A percentile compares a stretch with the other conserved stretches of the same genome.
Conservation (phyloP, 495 filamentous ascomycete species). For the Hypomontagnella monticulosa region DNA sequence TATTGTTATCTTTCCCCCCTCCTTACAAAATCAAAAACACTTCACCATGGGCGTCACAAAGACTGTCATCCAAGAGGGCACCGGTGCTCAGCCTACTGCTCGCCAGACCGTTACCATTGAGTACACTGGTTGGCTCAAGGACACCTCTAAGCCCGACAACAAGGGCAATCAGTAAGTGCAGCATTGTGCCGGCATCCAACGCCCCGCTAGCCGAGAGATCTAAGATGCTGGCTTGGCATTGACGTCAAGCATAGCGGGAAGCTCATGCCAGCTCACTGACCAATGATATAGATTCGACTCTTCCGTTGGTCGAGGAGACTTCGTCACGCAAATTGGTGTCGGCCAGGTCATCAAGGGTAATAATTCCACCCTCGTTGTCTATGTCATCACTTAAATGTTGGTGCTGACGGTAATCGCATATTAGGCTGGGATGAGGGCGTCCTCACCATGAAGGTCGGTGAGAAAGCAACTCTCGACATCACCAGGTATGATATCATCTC, state of each 20-base stretch:
- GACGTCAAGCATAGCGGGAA: conserved; percentile 16
- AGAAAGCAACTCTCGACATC: conserved; percentile 82
- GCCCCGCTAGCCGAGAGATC: conserved; percentile 1
- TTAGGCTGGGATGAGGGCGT: conserved; percentile 91
- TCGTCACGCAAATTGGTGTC: conserved; percentile 74
- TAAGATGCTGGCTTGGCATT: conserved; percentile 23
- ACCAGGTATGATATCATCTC: conserved; percentile 65
- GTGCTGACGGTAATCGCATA: conserved; percentile 21
- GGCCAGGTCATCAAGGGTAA: conserved; percentile 83
- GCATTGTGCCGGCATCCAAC: not conserved
- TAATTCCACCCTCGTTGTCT: conserved; percentile 13
- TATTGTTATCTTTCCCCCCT: not conserved
- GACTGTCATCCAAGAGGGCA: conserved; percentile 54
- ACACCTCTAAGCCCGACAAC: conserved; percentile 60
- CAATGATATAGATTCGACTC: conserved; percentile 76
- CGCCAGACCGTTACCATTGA: conserved; percentile 79
- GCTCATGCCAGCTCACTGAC: conserved; percentile 22
- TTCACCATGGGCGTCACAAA: conserved; percentile 62
- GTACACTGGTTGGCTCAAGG: conserved; percentile 85
- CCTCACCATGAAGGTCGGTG: conserved; percentile 78
- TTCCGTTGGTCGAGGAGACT: conserved; percentile 71
- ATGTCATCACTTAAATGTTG: not conserved
- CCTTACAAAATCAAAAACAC: conserved; percentile 2
- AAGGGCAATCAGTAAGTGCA: conserved; percentile 59
- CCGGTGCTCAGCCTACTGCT: conserved; percentile 62